Percentiles rank a stretch among this genome's conserved stretches.
Evolutionary conservation across 495 filamentous ascomycete genomes (phyloP).

Genomic region (Penicillium soppii): DNA sequence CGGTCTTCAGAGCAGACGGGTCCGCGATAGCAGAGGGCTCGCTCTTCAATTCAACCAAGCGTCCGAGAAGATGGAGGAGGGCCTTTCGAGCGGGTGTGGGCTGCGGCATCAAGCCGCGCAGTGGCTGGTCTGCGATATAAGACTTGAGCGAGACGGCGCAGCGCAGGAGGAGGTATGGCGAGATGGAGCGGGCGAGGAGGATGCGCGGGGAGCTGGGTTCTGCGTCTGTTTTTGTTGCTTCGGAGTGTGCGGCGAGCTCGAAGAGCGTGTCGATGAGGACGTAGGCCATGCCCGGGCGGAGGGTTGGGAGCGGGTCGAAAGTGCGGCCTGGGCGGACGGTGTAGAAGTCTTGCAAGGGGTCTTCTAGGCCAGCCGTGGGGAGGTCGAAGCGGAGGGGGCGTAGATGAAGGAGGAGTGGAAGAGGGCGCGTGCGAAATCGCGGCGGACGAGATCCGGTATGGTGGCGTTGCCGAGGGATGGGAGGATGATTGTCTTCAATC

Average conservation of each 20-base stretch:
- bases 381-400: conserved; percentile 61
- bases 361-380: conserved; percentile 43
- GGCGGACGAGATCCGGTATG: conserved; percentile 65
- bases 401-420: conserved; percentile 84
- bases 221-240: conserved; percentile 13
- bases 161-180: conserved; percentile 82
- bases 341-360: conserved; percentile 62
- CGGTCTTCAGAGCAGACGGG: conserved; percentile 39
- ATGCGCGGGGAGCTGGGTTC: conserved; percentile 33
- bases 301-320: conserved; percentile 60
- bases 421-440: conserved; percentile 72
- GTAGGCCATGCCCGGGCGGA: conserved; percentile 72
- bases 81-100: conserved; percentile 78
- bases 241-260: conserved; percentile 58
- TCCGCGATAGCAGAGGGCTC: conserved; percentile 73
- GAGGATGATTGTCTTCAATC: conserved; percentile 68
- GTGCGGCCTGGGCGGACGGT: conserved; percentile 67
- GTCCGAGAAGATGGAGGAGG: conserved; percentile 66
- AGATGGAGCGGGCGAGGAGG: conserved; percentile 70
- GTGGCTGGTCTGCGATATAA: conserved; percentile 89
- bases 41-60: conserved; percentile 63
- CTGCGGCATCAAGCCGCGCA: conserved; percentile 89
- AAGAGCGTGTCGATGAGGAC: conserved; percentile 80
- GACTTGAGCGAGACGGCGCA: conserved; percentile 73
- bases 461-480: conserved; percentile 64